A percentile compares a stretch with the other conserved stretches of the same genome.
These are phyloP conservation scores for Trichoderma breve DNA, from an alignment of 2,329 filamentous ascomycete genomes.

Conservation along the genomic window DNA sequence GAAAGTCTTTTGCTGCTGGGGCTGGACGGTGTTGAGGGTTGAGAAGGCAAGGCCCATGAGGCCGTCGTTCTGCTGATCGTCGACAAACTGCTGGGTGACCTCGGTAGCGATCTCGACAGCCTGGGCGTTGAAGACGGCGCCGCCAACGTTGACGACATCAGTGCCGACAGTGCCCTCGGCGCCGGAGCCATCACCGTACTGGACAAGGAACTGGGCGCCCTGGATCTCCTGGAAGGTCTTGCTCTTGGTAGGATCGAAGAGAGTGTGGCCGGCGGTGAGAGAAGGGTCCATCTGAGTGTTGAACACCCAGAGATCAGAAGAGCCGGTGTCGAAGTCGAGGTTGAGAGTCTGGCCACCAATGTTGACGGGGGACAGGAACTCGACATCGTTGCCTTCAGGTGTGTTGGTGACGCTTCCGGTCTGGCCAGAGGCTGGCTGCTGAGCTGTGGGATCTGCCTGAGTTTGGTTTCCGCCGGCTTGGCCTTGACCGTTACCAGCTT, in stretches of 20 bases:
- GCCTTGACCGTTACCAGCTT: background rate
- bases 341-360: slow-evolving; percentile 68
- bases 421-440: slow-evolving; percentile 10
- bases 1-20: slow-evolving; percentile 66
- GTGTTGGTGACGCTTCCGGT: slow-evolving; percentile 59
- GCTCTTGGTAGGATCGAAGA: slow-evolving; percentile 40
- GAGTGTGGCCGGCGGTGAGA: slow-evolving; percentile 47
- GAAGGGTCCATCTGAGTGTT: slow-evolving; percentile 54
- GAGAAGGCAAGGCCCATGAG: slow-evolving; percentile 68
- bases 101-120: slow-evolving; percentile 64
- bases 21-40: slow-evolving; percentile 62
- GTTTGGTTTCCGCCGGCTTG: slow-evolving; percentile 1
- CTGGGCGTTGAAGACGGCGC: slow-evolving; percentile 59
- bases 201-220: slow-evolving; percentile 58
- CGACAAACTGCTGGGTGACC: slow-evolving; percentile 57
- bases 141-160: slow-evolving; percentile 67
- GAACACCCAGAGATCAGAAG: slow-evolving; percentile 73
- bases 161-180: slow-evolving; percentile 64
- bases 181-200: slow-evolving; percentile 66
- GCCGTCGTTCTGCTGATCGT: slow-evolving; percentile 63
- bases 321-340: slow-evolving; percentile 74
- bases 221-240: slow-evolving; percentile 33
- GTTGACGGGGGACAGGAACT: slow-evolving; percentile 67
- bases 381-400: slow-evolving; percentile 60
- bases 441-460: background rate